Evolutionary conservation across 805 yeast species (phyloP).

Genomic region (Sugiyamaella smithiae): DNA sequence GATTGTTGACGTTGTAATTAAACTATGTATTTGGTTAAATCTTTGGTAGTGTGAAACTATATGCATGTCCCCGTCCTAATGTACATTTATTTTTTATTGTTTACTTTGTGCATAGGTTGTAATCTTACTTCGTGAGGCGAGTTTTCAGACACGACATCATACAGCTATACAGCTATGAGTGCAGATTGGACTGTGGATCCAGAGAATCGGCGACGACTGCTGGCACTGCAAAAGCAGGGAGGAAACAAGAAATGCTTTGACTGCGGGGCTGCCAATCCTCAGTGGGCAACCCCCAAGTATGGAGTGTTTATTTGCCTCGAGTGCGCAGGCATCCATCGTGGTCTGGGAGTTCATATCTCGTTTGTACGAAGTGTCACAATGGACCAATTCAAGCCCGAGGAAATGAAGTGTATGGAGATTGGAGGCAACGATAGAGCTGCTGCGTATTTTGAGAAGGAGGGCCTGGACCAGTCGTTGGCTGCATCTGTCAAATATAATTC

Average conservation of each 20-base stretch:
- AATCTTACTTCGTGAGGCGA: neutral
- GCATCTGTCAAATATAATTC: conserved; percentile 80
- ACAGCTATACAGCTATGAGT: conserved; percentile 16
- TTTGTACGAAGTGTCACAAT: conserved; percentile 95
- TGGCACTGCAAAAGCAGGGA: conserved; percentile 74
- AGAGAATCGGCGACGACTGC: conserved; percentile 67
- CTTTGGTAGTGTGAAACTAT: no score
- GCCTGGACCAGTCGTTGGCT: conserved; percentile 61
- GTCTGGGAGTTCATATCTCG: conserved; percentile 94
- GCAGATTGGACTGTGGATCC: conserved; percentile 90
- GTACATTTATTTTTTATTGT: no score
- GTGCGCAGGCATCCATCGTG: conserved; percentile 93
- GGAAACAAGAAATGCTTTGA: conserved; percentile 88
- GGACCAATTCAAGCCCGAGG: conserved; percentile 98
- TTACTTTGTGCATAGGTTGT: no score
- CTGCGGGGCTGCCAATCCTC: conserved; percentile 94
- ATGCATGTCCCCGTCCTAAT: no score
- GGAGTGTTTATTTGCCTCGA: conserved; percentile 96
- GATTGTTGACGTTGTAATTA: no score
- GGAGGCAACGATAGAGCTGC: conserved; percentile 87
- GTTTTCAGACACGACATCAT: neutral
- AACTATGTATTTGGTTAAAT: no score
- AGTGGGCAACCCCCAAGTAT: conserved; percentile 98
- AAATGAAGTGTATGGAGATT: conserved; percentile 81
- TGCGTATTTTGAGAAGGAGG: conserved; percentile 65